Percentiles rank a stretch among this genome's conserved stretches.
Conservation (phyloP, 192 early-diverging fungal species). For the Dimargaris xerosporica region DNA sequence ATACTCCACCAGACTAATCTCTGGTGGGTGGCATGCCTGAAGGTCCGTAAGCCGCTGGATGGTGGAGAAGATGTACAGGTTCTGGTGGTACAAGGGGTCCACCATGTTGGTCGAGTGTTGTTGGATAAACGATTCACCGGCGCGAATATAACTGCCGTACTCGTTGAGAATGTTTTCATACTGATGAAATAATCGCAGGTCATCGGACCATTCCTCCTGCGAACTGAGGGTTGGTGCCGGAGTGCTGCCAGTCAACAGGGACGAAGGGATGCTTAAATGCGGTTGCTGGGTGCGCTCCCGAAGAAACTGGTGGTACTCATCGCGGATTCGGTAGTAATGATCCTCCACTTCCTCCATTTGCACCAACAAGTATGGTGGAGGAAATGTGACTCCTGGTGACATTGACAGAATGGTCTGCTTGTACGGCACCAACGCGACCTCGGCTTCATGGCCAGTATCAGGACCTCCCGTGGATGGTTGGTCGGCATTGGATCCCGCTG, state of each 20-base stretch:
- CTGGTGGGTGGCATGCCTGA: slow-evolving; percentile 45
- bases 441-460: slow-evolving; percentile 15
- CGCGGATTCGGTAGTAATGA: slow-evolving; percentile 6
- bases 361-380: slow-evolving; percentile 66
- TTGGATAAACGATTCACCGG: slow-evolving; percentile 24
- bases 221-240: slow-evolving; percentile 19
- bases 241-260: slow-evolving; percentile 1
- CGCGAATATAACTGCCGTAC: slow-evolving; percentile 25
- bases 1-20: slow-evolving; percentile 69
- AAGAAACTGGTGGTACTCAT: slow-evolving; percentile 6
- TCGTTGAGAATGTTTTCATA: slow-evolving; percentile 29
- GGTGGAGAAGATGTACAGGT: slow-evolving; percentile 27
- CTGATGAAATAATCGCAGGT: slow-evolving; percentile 28
- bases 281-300: background rate
- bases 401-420: slow-evolving; percentile 66
- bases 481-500: too few species aligned
- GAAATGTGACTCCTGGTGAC: slow-evolving; percentile 74
- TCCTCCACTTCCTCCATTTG: slow-evolving; percentile 43
- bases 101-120: slow-evolving; percentile 22
- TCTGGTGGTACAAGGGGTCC: slow-evolving; percentile 31
- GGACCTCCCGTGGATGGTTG: too few species aligned
- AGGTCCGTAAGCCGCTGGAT: slow-evolving; percentile 26
- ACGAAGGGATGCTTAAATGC: slow-evolving; percentile 5
- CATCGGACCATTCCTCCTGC: slow-evolving; percentile 26
- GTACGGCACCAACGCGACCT: slow-evolving; percentile 36